phyloP scores from a whole-genome alignment of 192 early-diverging fungal species.

The Obelidium mucronatum region DNA sequence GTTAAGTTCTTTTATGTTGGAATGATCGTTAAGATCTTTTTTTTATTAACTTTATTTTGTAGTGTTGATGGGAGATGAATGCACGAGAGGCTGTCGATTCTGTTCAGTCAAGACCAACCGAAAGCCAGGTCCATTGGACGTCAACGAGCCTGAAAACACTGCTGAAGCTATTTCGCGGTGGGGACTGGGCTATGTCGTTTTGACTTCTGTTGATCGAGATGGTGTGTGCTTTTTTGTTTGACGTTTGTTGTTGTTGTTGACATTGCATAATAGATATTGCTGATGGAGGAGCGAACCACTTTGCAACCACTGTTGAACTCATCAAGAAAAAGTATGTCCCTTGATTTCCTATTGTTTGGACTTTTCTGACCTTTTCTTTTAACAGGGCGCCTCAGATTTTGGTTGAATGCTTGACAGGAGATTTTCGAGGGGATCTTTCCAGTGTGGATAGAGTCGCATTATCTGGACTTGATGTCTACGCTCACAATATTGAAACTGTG shows the following conservation, averaged over 20 bases:
- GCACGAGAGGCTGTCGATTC: constrained; percentile 97
- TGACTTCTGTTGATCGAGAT: constrained; percentile 98
- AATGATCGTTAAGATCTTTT: background rate
- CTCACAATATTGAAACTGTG: constrained; percentile 98
- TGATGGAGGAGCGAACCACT: constrained; percentile 93
- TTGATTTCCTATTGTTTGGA: constrained; percentile 17
- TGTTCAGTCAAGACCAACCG: constrained; percentile 97
- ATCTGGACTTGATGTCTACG: constrained; percentile 96
- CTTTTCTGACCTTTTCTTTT: constrained; percentile 12
- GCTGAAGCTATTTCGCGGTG: constrained; percentile 91
- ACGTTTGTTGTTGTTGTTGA: background rate
- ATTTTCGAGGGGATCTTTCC: constrained; percentile 83
- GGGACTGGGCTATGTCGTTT: constrained; percentile 96
- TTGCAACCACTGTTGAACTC: constrained; percentile 88
- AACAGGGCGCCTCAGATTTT: constrained; percentile 86
- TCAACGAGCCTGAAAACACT: constrained; percentile 90
- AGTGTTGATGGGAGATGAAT: constrained; percentile 95
- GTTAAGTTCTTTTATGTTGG: constrained; percentile 52
- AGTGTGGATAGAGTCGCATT: constrained; percentile 82
- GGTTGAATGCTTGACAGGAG: constrained; percentile 96
- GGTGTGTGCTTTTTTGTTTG: constrained; percentile 48
- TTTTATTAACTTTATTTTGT: constrained; percentile 9
- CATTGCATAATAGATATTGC: constrained; percentile 67
- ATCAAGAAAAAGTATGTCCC: constrained; percentile 83
- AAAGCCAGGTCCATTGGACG: constrained; percentile 83